A percentile compares a stretch with the other conserved stretches of the same genome.
These are phyloP conservation scores for Hanseniaspora nectarophila DNA, from an alignment of 805 yeast species.

Conservation along the genomic window DNA sequence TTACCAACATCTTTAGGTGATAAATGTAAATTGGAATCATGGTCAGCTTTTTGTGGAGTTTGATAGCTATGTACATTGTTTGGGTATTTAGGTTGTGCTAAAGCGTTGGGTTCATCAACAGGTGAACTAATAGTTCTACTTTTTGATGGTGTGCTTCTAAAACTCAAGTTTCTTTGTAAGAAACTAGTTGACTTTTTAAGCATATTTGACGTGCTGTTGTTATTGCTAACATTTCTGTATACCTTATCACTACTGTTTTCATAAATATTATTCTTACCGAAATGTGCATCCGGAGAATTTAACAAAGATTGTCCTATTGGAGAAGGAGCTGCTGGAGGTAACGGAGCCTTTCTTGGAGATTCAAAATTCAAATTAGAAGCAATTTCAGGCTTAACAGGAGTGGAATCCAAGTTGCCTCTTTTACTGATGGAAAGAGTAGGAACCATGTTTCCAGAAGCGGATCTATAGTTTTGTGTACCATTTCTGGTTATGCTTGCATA, in stretches of 20 bases:
- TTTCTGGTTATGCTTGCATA: background rate
- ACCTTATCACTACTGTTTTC: slow-evolving; percentile 1
- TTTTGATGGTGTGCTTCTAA: slow-evolving; percentile 1
- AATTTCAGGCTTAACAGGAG: background rate
- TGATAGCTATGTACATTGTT: background rate
- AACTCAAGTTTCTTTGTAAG: slow-evolving; percentile 11
- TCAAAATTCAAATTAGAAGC: slow-evolving; percentile 27
- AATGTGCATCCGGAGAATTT: slow-evolving; percentile 22
- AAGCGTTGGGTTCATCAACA: background rate
- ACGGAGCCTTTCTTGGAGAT: slow-evolving; percentile 66
- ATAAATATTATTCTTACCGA: background rate
- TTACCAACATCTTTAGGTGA: background rate
- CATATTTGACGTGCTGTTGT: slow-evolving; percentile 9
- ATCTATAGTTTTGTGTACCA: slow-evolving; percentile 11
- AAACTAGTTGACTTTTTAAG: slow-evolving; percentile 12
- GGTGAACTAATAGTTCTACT: background rate
- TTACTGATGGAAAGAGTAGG: background rate
- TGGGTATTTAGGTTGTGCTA: background rate
- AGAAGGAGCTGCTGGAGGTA: slow-evolving; percentile 45
- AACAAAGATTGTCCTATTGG: slow-evolving; percentile 30
- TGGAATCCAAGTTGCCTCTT: background rate
- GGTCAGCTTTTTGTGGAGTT: background rate
- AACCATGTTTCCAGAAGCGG: background rate
- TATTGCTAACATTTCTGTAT: slow-evolving; percentile 1
- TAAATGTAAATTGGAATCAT: background rate